Conservation (phyloP, 805 yeast species). For the Sugiyamaella lignohabitans region DNA sequence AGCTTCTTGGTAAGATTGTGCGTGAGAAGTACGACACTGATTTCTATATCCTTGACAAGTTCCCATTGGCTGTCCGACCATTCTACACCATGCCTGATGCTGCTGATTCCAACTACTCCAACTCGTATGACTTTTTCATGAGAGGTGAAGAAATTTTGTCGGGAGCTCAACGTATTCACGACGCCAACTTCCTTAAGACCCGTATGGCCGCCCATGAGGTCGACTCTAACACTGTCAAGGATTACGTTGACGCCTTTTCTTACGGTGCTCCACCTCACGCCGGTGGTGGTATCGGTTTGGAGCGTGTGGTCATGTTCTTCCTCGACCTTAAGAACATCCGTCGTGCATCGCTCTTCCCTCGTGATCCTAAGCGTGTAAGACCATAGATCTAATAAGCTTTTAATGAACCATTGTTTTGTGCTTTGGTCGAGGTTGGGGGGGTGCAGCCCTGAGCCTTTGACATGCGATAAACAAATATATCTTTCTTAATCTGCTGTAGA, state of each 20-base stretch:
- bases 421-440: no score
- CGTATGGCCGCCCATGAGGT: conserved; percentile 81
- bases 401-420: not conserved
- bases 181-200: conserved; percentile 70
- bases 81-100: conserved; percentile 99
- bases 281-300: conserved; percentile 99
- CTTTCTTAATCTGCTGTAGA: no score
- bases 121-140: conserved; percentile 99
- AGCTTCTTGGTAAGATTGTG: conserved; percentile 82
- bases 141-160: conserved; percentile 98
- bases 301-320: conserved; percentile 98
- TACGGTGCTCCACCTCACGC: conserved; percentile 99
- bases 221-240: conserved; percentile 67
- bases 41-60: conserved; percentile 95
- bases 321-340: conserved; percentile 95
- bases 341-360: conserved; percentile 98
- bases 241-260: conserved; percentile 85
- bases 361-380: conserved; percentile 92
- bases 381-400: conserved; percentile 47
- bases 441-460: no score
- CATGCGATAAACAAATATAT: no score
- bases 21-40: conserved; percentile 95
- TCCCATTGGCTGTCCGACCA: conserved; percentile 95
- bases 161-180: conserved; percentile 99
- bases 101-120: conserved; percentile 83